Conservation (phyloP, 2,329 filamentous ascomycete genomes). For the Pseudogymnoascus sp. region DNA sequence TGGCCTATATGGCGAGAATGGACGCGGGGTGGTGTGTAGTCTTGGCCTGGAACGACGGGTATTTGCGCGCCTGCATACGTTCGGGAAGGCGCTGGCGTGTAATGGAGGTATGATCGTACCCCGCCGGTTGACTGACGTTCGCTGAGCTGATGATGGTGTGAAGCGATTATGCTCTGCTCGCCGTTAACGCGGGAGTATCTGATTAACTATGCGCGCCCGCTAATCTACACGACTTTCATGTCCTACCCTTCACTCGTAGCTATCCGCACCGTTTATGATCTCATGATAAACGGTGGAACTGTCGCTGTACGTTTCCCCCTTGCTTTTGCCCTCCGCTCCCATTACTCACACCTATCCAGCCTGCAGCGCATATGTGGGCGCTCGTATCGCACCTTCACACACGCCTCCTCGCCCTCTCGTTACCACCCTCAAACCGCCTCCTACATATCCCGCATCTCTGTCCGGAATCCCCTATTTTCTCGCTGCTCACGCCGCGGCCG, state of each 20-base stretch:
- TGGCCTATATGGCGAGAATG: slow-evolving; percentile 47
- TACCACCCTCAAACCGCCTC: background rate
- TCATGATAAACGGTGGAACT: slow-evolving; percentile 43
- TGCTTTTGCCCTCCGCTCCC: background rate
- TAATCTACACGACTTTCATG: slow-evolving; percentile 68
- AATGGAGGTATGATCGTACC: slow-evolving; percentile 52
- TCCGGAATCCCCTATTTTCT: slow-evolving; percentile 55
- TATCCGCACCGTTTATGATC: slow-evolving; percentile 48
- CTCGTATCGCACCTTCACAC: slow-evolving; percentile 4
- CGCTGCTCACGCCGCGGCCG: slow-evolving; percentile 49
- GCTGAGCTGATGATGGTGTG: slow-evolving; percentile 16
- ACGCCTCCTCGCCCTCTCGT: background rate
- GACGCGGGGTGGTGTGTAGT: slow-evolving; percentile 49
- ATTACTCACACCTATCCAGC: slow-evolving; percentile 9
- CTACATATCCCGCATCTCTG: slow-evolving; percentile 24
- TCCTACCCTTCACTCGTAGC: slow-evolving; percentile 50
- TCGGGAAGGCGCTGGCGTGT: slow-evolving; percentile 59
- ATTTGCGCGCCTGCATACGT: slow-evolving; percentile 53
- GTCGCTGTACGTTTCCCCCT: slow-evolving; percentile 30
- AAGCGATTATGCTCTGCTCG: slow-evolving; percentile 55
- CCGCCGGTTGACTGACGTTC: background rate
- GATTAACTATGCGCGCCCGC: slow-evolving; percentile 65
- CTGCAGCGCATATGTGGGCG: background rate
- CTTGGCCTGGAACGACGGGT: slow-evolving; percentile 46
- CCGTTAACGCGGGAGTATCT: slow-evolving; percentile 51